phyloP scores from a whole-genome alignment of 208 protist species.

The Trypanosoma lewisi region DNA sequence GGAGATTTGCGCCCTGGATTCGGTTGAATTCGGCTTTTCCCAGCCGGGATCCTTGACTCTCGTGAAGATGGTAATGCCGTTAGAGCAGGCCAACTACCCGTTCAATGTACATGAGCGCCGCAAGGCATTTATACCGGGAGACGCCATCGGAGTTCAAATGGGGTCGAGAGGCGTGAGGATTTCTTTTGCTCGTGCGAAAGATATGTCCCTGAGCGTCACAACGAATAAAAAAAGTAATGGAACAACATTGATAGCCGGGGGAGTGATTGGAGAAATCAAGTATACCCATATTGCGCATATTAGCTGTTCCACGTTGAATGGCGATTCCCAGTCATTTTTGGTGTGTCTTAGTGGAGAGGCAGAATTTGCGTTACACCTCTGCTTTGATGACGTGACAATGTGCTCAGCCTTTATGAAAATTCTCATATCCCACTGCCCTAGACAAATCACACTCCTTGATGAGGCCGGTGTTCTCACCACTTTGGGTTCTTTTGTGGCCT shows the following conservation, averaged over 20 bases:
- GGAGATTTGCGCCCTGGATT: conserved; percentile 11
- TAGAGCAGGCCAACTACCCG: conserved; percentile 4
- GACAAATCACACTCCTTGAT: not conserved
- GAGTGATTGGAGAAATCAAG: conserved; percentile 16
- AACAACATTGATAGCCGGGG: not conserved
- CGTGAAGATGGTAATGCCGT: conserved; percentile 7
- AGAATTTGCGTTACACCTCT: conserved; percentile 7
- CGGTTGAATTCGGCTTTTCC: conserved; percentile 11
- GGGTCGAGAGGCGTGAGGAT: conserved; percentile 4
- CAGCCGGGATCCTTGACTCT: conserved; percentile 15
- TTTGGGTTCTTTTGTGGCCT: not conserved
- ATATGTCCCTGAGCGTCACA: not conserved
- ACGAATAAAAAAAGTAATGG: not conserved
- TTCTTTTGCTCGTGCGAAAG: conserved; percentile 10
- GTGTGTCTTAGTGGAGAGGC: conserved; percentile 8
- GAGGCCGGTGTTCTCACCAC: conserved; percentile 5
- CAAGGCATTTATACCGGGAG: conserved; percentile 22
- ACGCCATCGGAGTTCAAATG: conserved; percentile 19
- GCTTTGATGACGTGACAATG: conserved; percentile 13
- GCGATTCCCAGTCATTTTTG: not conserved
- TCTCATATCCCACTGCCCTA: not conserved
- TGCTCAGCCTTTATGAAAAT: conserved; percentile 19
- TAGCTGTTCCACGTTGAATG: not conserved
- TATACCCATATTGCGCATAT: conserved; percentile 13
- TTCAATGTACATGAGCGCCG: conserved; percentile 25